Conservation (phyloP, 2,329 filamentous ascomycete species). For the Penicillium carneum region DNA sequence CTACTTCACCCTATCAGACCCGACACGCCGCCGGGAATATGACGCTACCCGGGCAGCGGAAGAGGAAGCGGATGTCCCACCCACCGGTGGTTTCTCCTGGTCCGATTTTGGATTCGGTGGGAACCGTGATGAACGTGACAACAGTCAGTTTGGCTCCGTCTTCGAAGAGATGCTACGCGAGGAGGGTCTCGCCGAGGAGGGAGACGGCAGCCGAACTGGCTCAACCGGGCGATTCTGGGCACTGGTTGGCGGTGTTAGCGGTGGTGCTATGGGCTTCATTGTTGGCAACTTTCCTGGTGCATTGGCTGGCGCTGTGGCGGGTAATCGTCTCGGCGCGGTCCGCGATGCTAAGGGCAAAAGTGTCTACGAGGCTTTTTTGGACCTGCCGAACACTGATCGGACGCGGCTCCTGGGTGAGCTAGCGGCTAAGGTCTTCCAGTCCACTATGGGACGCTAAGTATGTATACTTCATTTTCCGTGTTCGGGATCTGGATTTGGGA, state of each 20-base stretch:
- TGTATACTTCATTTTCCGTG: constrained; percentile 8
- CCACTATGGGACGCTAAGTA: constrained; percentile 44
- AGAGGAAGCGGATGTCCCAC: constrained; percentile 59
- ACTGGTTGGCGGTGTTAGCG: constrained; percentile 82
- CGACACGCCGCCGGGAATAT: constrained; percentile 79
- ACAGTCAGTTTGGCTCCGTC: constrained; percentile 84
- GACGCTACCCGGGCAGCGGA: constrained; percentile 71
- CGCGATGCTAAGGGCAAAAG: constrained; percentile 92
- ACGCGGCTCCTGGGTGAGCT: constrained; percentile 81
- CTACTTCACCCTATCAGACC: constrained; percentile 88
- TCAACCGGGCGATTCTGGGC: constrained; percentile 83
- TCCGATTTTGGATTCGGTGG: constrained; percentile 69
- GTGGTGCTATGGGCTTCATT: constrained; percentile 91
- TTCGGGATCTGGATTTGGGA: constrained; percentile 3
- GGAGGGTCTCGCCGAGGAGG: constrained; percentile 78
- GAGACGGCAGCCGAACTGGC: constrained; percentile 47
- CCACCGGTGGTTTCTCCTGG: constrained; percentile 73
- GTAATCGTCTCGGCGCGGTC: constrained; percentile 88
- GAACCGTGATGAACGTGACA: constrained; percentile 51
- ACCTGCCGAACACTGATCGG: constrained; percentile 82
- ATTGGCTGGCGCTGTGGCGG: constrained; percentile 87
- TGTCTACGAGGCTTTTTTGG: constrained; percentile 88
- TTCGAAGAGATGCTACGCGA: constrained; percentile 92
- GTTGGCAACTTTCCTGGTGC: constrained; percentile 89
- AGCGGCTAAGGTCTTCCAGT: constrained; percentile 78